Percentiles rank a stretch among this genome's conserved stretches.
phyloP scores from a whole-genome alignment of 75 land plant species.

The Cupressus sempervirens region DNA sequence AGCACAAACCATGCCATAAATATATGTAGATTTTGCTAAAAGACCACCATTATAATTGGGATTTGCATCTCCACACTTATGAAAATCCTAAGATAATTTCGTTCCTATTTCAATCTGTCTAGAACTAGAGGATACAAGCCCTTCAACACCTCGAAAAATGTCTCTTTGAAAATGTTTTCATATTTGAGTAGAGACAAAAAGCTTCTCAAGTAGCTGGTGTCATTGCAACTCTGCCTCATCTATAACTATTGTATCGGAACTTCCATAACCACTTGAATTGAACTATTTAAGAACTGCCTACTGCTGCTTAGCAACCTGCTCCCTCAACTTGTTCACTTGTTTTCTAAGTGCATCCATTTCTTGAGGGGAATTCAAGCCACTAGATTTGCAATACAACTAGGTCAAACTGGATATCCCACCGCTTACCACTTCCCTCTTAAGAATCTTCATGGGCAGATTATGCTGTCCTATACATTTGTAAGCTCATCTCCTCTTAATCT shows the following conservation, averaged over 20 bases:
- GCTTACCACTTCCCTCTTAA: no score
- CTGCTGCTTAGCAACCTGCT: no score
- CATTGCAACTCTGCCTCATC: slow-evolving; percentile 82
- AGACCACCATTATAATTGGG: slow-evolving; percentile 30
- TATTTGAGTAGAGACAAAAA: slow-evolving; percentile 76
- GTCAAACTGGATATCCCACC: no score
- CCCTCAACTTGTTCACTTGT: no score
- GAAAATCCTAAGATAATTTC: slow-evolving; percentile 75
- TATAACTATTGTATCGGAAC: slow-evolving; percentile 67
- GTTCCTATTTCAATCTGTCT: slow-evolving; percentile 69
- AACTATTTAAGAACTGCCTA: slow-evolving; percentile 79
- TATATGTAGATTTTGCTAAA: slow-evolving; percentile 57
- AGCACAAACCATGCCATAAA: slow-evolving; percentile 60
- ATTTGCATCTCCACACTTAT: slow-evolving; percentile 67
- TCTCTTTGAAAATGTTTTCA: slow-evolving; percentile 87
- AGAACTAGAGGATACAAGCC: slow-evolving; percentile 38
- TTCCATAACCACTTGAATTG: slow-evolving; percentile 51
- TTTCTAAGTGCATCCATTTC: no score
- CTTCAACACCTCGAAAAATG: slow-evolving; percentile 68
- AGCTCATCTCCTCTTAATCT: no score
- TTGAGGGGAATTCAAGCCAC: no score
- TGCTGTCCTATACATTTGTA: no score
- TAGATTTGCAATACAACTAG: no score
- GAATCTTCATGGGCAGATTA: no score
- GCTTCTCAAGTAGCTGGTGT: slow-evolving; percentile 84